Percentiles rank a stretch among this genome's conserved stretches.
Evolutionary conservation across 805 yeast species (phyloP).

Genomic region (Candida adriatica): DNA sequence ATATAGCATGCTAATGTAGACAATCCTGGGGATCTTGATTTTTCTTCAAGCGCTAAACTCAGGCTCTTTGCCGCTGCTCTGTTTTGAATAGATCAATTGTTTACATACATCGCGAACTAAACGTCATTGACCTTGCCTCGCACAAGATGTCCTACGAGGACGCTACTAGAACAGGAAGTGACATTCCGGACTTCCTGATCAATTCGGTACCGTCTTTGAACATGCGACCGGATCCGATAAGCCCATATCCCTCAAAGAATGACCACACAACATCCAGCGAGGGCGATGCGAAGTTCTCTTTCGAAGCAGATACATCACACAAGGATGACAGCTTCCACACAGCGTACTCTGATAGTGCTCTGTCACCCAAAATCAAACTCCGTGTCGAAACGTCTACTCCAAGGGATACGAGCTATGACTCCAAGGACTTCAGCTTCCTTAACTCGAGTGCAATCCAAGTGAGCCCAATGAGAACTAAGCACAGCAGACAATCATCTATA

Average conservation of each 20-base stretch:
- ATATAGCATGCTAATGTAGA: too few species aligned
- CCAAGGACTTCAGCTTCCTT: constrained; percentile 20
- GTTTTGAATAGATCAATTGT: too few species aligned
- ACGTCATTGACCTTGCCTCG: too few species aligned
- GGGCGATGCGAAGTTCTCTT: constrained; percentile 17
- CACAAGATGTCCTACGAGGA: too few species aligned
- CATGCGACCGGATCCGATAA: constrained; percentile 10
- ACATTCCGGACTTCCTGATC: constrained; percentile 17
- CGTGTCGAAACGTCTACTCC: background rate
- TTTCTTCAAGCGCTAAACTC: too few species aligned
- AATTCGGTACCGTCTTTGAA: constrained; percentile 13
- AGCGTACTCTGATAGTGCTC: constrained; percentile 14
- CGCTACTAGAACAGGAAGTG: constrained; percentile 11
- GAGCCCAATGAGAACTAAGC: constrained; percentile 12
- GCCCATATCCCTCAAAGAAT: constrained; percentile 16
- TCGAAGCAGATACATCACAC: constrained; percentile 12
- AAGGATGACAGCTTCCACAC: constrained; percentile 16
- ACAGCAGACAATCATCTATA: constrained; percentile 22
- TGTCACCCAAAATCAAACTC: too few species aligned
- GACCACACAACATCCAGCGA: too few species aligned
- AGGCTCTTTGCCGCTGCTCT: too few species aligned
- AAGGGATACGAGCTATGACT: constrained; percentile 6
- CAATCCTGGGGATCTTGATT: too few species aligned
- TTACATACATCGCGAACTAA: too few species aligned
- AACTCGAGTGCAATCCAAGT: constrained; percentile 17